Base-by-base conservation (phyloP, 164 flowering plant genomes). In the Magnolia sinica region DNA sequence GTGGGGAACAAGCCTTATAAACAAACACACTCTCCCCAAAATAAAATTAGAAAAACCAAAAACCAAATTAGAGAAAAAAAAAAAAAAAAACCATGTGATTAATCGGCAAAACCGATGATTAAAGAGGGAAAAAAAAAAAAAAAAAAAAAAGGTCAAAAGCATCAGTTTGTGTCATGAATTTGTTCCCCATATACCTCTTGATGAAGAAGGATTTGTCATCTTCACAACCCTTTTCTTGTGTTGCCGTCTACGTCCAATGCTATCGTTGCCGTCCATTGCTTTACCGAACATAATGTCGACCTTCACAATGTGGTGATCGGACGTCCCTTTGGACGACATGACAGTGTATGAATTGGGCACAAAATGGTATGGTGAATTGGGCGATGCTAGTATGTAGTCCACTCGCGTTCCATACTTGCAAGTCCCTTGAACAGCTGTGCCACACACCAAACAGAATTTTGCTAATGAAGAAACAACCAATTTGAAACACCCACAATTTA, bases 401-500 rank as follows among this genome's bases (percentile, higher is more conserved):
- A 94, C 92, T 73, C 99, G 77, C 0, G 99, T 96, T 23, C 99
- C 99, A 63, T 96, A 94, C 82, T 92, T 96, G 87, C 98, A 94
- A 1, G 99, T 96, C 61, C 99, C 99, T 72, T 96, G 99, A 73
- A 96, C 97, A 85, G 89, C 99, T 96, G 84, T 31, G 2, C 9
- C 37, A 49, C 37, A 27, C 19, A 31, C 18, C 49, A 68, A 51
- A 73, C 18, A 55, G 61, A 55, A 16, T 55, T 10, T 55, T 55
- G 61, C 13, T 55, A 10, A 55, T 55, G 16, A 55, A 10, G 61
- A 55, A 55, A 55, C 18, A 10, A 55, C 16, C 61, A 55, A 55
- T 16, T 68, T 68, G 49, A 31, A 29, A 37, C n/a, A 37, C n/a
- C 71, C 71, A 68, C 71, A 37, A 37, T 27, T 23, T 13, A 11